These are phyloP conservation scores for Colletotrichum magnum DNA, from an alignment of 2,329 filamentous ascomycete species.

Conservation along the genomic window DNA sequence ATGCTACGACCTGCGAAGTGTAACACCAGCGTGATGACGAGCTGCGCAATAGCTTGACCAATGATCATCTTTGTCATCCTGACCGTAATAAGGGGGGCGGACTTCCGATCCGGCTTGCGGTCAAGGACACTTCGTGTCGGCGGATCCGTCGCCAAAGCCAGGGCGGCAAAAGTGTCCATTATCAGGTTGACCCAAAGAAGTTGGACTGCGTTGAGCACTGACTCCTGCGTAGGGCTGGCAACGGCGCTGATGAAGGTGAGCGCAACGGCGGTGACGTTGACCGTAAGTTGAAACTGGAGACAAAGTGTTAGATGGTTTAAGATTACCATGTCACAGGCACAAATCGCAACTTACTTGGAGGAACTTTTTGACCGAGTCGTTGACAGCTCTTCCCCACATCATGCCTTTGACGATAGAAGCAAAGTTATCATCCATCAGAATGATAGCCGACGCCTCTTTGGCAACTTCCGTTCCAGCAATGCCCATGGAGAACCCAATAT, in stretches of 20 bases:
- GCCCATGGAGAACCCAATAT: slow-evolving; percentile 79
- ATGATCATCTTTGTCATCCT: slow-evolving; percentile 75
- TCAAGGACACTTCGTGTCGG: slow-evolving; percentile 51
- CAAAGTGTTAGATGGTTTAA: slow-evolving; percentile 71
- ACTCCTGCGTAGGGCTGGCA: slow-evolving; percentile 61
- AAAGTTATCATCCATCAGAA: slow-evolving; percentile 75
- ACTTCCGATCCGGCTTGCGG: slow-evolving; percentile 62
- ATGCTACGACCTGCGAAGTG: slow-evolving; percentile 31
- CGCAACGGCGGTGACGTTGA: slow-evolving; percentile 73
- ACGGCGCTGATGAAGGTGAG: slow-evolving; percentile 73
- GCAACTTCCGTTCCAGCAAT: slow-evolving; percentile 76
- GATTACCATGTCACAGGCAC: slow-evolving; percentile 49
- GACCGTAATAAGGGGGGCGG: slow-evolving; percentile 34
- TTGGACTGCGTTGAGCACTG: slow-evolving; percentile 72
- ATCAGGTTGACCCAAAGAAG: slow-evolving; percentile 76
- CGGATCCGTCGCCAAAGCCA: slow-evolving; percentile 58
- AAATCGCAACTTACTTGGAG: slow-evolving; percentile 59
- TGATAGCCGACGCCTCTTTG: slow-evolving; percentile 73
- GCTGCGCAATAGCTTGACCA: slow-evolving; percentile 73
- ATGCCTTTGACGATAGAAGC: slow-evolving; percentile 74
- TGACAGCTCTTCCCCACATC: slow-evolving; percentile 74
- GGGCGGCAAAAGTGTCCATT: slow-evolving; percentile 73
- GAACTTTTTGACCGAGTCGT: slow-evolving; percentile 76
- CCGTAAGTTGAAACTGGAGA: slow-evolving; percentile 70
- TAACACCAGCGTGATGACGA: slow-evolving; percentile 64